Evolutionary conservation across 352 stramenopile species (phyloP), one percentile per base, ranked within the genome.

Genomic region (Phytophthora idaei): DNA sequence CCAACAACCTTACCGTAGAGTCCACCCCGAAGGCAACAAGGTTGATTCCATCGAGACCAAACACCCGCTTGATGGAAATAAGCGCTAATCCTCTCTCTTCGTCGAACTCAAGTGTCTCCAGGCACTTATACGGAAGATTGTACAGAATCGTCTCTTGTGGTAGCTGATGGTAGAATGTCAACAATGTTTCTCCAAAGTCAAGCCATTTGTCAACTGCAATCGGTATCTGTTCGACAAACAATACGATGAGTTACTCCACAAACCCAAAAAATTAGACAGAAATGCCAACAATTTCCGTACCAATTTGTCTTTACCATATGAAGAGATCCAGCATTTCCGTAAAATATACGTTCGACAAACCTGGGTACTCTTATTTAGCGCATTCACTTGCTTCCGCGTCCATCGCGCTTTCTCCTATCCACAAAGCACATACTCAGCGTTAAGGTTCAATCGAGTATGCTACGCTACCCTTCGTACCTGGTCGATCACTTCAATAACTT

Each of bases 61-160:
- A 41, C 10, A n/a, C 45, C 9, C 36, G 31, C 10, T 69, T 74
- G 11, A 65, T 54, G 44, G 61, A 64, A 15, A 79, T 44, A 51
- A 71, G 69, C 12, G 56, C 57, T 41, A 79, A 34, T 0, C 17
- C 11, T 15, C 58, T 76, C 8, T 15, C 4, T 12, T 71, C 53
- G 15, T 84, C 77, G 5, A 82, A 66, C 27, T 85, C 78, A 2
- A 83, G 32, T 17, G 60, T 69, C 49, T 85, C 66, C 25, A 89
- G 56, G 44, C 78, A 83, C 2, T 49, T 67, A 49, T 85, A 79
- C 7, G 82, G 82, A 12, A 90, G 64, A 42, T 90, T 90, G 45
- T 82, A 71, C 21, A 90, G 65, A 8, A 74, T 77, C 0, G 77
- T 80, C 32, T 85, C 67, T 31, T n/a, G 61, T 2, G 60, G 57